Evolutionary conservation across 345 rosid genomes (phyloP).

Genomic region (Gossypium arboreum): DNA sequence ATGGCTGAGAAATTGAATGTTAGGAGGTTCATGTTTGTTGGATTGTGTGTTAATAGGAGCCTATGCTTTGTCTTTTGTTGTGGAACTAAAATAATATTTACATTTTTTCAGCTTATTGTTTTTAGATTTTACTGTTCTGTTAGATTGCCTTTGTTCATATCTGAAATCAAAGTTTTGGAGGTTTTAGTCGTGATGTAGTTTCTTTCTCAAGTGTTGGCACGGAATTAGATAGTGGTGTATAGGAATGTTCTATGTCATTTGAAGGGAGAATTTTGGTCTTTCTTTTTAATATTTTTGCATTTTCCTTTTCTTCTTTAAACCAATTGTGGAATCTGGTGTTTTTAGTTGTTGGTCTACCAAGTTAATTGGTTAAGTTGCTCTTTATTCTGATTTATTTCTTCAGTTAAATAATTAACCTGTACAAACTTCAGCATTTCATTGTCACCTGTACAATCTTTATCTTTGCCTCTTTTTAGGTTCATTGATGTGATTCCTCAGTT

Average conservation of each 20-base stretch:
- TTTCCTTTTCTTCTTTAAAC: not conserved
- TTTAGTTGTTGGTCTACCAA: not conserved
- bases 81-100: not conserved
- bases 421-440: not conserved
- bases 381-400: not conserved
- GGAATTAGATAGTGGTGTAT: too few relatives aligned
- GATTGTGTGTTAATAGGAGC: not conserved
- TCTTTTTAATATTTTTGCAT: not conserved
- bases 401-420: not conserved
- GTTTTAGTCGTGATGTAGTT: not conserved
- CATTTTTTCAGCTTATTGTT: not conserved
- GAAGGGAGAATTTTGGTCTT: not conserved
- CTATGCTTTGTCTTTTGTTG: not conserved
- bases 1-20: not conserved
- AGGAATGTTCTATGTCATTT: not conserved
- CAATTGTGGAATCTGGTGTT: not conserved
- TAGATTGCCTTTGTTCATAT: not conserved
- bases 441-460: not conserved
- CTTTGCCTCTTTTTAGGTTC: not conserved
- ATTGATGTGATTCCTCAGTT: not conserved
- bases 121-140: not conserved
- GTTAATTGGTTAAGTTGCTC: not conserved
- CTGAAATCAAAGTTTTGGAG: not conserved
- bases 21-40: not conserved
- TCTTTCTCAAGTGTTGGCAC: not conserved